Conservation (phyloP, 192 early-diverging fungal genomes). For the Pilaira anomala region DNA sequence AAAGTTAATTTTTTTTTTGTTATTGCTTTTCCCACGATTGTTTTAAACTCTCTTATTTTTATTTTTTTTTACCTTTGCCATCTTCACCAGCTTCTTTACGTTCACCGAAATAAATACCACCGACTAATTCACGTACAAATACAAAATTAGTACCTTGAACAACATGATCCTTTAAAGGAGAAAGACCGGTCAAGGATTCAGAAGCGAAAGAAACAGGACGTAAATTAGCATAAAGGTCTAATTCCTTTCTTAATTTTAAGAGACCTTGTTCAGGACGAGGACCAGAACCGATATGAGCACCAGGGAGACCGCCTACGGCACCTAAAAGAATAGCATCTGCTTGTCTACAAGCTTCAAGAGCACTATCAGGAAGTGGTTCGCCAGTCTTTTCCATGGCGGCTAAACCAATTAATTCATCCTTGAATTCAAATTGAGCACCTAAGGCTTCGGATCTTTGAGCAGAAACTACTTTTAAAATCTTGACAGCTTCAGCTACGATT, state of each 20-base stretch:
- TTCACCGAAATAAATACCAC: constrained; percentile 97
- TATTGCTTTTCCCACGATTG: constrained; percentile 4
- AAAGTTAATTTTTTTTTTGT: background rate
- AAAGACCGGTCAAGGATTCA: constrained; percentile 72
- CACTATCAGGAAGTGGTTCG: constrained; percentile 76
- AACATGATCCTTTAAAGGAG: constrained; percentile 88
- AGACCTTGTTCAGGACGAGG: constrained; percentile 94
- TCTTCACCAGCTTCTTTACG: constrained; percentile 81
- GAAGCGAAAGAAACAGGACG: constrained; percentile 93
- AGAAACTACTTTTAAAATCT: constrained; percentile 80
- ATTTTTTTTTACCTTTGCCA: constrained; percentile 56
- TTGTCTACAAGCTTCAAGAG: constrained; percentile 74
- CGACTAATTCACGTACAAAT: constrained; percentile 92
- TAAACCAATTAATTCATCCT: constrained; percentile 84
- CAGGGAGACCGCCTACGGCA: constrained; percentile 90
- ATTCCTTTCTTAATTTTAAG: constrained; percentile 85
- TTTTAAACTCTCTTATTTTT: constrained; percentile 2
- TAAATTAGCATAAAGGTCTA: constrained; percentile 96
- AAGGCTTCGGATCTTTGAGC: constrained; percentile 56
- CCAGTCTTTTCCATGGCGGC: constrained; percentile 83
- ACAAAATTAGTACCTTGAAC: constrained; percentile 90
- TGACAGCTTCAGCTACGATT: constrained; percentile 86
- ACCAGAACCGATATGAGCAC: constrained; percentile 63
- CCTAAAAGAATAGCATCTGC: constrained; percentile 94
- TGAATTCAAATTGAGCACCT: constrained; percentile 65